Evolutionary conservation across 345 rosid genomes (phyloP), one percentile per base, ranked within the genome.

Genomic region (Sonneratia alba): DNA sequence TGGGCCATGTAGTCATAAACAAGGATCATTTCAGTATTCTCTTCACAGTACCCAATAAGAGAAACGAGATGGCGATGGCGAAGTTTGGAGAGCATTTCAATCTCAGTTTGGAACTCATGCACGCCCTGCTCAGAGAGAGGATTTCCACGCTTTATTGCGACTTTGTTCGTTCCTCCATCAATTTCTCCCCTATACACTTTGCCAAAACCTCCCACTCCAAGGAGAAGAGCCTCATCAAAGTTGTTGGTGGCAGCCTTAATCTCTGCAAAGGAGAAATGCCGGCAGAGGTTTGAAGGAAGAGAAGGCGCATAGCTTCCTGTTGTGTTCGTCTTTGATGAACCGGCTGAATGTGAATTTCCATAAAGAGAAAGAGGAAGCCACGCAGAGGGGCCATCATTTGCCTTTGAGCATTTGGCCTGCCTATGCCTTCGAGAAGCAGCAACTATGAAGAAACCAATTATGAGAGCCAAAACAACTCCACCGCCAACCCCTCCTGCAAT

Each of bases 121-220:
- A 92, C 93, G 68, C 99, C 99, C 83, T 95, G 99, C 79, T 95
- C 98, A 4, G 98, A 95, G 72, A 90, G 87, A 24, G 98, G 99
- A 78, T 90, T 95, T 0, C 97, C 98, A 40, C 99, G 89, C 86
- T 95, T 95, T 87, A 92, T 92, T 2, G 99, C 99, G 69, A 95
- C 99, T 82, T 84, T 89, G 6, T 91, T 95, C 0, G 90, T 82
- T 22, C 82, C 91, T 0, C 99, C 97, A 59, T 95, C 99, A 8
- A 95, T 85, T 65, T 95, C 97, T 82, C 99, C 97, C 67, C 83
- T 82, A 85, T 92, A 92, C 48, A 95, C 99, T 78, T 95, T 95
- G 36, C 99, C 99, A 34, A 95, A 95, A 68, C 99, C 99, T 56
- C 99, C 98, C 63, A 95, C 97, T 42, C 99, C 99, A 18, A 95